phyloP scores from a whole-genome alignment of 495 filamentous ascomycete species.

The Penicillium waksmanii region DNA sequence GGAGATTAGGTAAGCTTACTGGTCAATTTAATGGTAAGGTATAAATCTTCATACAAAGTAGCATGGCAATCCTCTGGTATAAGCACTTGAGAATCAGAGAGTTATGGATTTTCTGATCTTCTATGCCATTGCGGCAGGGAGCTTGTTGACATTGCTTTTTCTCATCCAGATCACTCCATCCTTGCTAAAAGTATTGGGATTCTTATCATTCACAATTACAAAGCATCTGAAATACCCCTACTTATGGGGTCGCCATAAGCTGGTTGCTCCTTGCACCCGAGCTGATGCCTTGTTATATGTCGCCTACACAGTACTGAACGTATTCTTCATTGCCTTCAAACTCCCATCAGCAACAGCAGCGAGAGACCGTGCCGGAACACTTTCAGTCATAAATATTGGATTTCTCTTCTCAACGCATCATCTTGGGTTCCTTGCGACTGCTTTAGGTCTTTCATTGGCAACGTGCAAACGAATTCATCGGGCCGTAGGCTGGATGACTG shows the following conservation, averaged over 20 bases:
- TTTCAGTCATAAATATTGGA: constrained; percentile 13
- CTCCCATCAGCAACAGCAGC: constrained; percentile 2
- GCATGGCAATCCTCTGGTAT: too few relatives aligned
- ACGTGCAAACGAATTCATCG: constrained; percentile 10
- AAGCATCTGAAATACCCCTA: constrained; percentile 17
- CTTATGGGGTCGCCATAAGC: constrained; percentile 13
- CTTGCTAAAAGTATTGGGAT: constrained; percentile 5
- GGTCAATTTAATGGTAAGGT: too few relatives aligned
- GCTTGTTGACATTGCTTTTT: constrained; percentile 14
- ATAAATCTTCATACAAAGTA: too few relatives aligned
- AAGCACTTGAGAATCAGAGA: neutral
- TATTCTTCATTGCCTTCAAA: constrained; percentile 18
- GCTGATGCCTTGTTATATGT: constrained; percentile 9
- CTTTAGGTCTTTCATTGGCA: constrained; percentile 8
- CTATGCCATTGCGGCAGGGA: constrained; percentile 15
- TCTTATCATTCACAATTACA: constrained; percentile 9
- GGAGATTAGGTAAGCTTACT: too few relatives aligned
- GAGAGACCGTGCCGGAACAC: constrained; percentile 14
- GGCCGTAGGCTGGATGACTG: constrained; percentile 14
- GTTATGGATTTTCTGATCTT: constrained; percentile 15
- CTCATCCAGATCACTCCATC: constrained; percentile 11
- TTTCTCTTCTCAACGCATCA: constrained; percentile 15
- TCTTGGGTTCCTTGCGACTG: constrained; percentile 13
- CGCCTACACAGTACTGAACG: constrained; percentile 9
- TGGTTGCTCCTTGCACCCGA: constrained; percentile 16